Percentiles rank a stretch among this genome's conserved stretches.
Evolutionary conservation across 768 basidiomycete genomes (phyloP).

Genomic region (Agrocybe praecox): DNA sequence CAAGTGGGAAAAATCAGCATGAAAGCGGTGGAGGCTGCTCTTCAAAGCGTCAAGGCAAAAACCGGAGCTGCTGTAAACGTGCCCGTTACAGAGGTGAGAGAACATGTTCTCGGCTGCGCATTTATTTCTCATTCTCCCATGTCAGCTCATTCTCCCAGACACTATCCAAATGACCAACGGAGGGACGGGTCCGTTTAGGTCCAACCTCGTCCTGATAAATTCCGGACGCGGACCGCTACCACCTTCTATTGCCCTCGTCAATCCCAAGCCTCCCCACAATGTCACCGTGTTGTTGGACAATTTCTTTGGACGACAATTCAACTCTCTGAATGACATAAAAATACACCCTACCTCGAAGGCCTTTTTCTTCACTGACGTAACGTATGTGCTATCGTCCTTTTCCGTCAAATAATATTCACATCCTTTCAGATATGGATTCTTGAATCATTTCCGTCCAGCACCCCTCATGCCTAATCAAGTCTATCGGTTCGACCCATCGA

Average conservation of each 20-base stretch:
- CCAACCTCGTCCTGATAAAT: slow-evolving; percentile 59
- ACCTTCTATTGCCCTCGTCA: slow-evolving; percentile 64
- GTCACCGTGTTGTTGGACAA: slow-evolving; percentile 75
- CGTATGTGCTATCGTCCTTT: slow-evolving; percentile 40
- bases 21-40: slow-evolving; percentile 50
- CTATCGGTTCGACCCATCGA: slow-evolving; percentile 73
- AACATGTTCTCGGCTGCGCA: slow-evolving; percentile 1
- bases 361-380: slow-evolving; percentile 75
- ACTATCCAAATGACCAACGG: slow-evolving; percentile 73
- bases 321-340: slow-evolving; percentile 80
- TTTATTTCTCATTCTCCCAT: slow-evolving; percentile 5
- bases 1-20: slow-evolving; percentile 64
- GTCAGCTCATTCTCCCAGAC: slow-evolving; percentile 58
- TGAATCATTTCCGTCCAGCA: slow-evolving; percentile 65
- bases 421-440: slow-evolving; percentile 56
- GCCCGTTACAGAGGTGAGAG: slow-evolving; percentile 44
- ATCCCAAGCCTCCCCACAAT: slow-evolving; percentile 66
- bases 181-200: slow-evolving; percentile 63
- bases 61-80: slow-evolving; percentile 41
- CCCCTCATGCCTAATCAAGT: slow-evolving; percentile 76
- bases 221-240: slow-evolving; percentile 68
- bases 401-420: background rate
- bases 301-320: slow-evolving; percentile 80
- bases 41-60: slow-evolving; percentile 32
- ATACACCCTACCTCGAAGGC: slow-evolving; percentile 65